Evolutionary conservation across 2,329 filamentous ascomycete genomes (phyloP).

Genomic region (Pseudogymnoascus sp.): DNA sequence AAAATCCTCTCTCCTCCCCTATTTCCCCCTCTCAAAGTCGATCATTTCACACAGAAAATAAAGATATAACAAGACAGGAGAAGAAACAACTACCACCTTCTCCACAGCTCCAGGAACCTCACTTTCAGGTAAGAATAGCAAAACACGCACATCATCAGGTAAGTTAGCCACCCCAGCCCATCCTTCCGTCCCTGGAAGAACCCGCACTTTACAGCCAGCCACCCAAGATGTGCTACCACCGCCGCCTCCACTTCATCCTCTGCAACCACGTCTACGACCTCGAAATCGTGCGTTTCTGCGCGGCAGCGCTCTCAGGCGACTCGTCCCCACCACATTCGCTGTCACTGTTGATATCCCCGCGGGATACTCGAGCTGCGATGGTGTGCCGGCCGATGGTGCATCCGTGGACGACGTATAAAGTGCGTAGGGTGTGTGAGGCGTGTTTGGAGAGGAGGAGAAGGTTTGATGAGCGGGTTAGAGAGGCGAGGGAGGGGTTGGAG

Average conservation of each 20-base stretch:
- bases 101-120: not conserved
- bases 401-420: not conserved
- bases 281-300: constrained; percentile 25
- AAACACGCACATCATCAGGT: not conserved
- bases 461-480: not conserved
- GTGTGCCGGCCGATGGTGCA: not conserved
- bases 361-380: not conserved
- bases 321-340: not conserved
- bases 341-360: not conserved
- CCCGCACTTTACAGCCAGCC: too few species aligned
- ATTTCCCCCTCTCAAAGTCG: not conserved
- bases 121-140: not conserved
- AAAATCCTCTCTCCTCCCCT: not conserved
- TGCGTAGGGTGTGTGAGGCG: not conserved
- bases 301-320: constrained; percentile 11
- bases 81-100: not conserved
- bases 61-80: not conserved
- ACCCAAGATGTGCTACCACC: constrained; percentile 21
- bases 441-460: not conserved
- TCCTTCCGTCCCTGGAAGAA: too few species aligned
- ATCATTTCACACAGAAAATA: too few species aligned
- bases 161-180: not conserved
- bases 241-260: constrained; percentile 50
- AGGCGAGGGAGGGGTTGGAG: not conserved
- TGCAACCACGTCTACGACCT: constrained; percentile 36